Conservation (phyloP, 1,139 yeast genomes). For the Magnusiomyces magnusii region DNA sequence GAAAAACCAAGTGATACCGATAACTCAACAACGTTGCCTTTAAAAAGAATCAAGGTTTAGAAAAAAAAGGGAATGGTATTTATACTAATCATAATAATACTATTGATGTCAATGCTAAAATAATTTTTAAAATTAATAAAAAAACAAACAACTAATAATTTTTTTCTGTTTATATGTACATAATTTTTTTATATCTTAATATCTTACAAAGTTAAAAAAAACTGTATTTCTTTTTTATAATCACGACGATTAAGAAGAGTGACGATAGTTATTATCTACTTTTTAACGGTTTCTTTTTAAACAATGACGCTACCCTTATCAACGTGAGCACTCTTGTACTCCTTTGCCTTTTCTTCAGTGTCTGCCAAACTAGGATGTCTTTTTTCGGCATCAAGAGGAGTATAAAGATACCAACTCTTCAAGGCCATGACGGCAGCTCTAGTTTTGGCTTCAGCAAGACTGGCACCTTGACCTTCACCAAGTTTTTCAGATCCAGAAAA, state of each 20-base stretch:
- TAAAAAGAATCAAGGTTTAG: background rate
- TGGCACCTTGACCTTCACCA: conserved; percentile 96
- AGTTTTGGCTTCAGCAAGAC: conserved; percentile 83
- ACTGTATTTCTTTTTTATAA: background rate
- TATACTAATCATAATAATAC: background rate
- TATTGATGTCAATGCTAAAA: background rate
- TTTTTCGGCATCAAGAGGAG: conserved; percentile 51
- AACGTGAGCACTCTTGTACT: conserved; percentile 31
- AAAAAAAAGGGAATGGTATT: background rate
- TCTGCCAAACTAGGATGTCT: conserved; percentile 44
- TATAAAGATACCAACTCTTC: conserved; percentile 85
- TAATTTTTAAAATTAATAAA: too few species aligned
- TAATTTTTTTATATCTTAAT: conserved; percentile 5
- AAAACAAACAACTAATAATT: background rate
- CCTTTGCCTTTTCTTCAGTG: conserved; percentile 26
- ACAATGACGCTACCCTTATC: conserved; percentile 42
- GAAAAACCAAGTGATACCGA: too few species aligned
- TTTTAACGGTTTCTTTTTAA: too few species aligned
- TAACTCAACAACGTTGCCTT: too few species aligned
- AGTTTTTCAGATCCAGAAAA: conserved; percentile 75
- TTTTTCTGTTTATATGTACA: background rate
- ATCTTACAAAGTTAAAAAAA: background rate
- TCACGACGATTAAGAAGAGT: too few species aligned
- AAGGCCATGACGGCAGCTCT: conserved; percentile 89
- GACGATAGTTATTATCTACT: too few species aligned